Base-by-base conservation (phyloP, 1,284 basidiomycete species). In the Vanrija pseudolonga region DNA sequence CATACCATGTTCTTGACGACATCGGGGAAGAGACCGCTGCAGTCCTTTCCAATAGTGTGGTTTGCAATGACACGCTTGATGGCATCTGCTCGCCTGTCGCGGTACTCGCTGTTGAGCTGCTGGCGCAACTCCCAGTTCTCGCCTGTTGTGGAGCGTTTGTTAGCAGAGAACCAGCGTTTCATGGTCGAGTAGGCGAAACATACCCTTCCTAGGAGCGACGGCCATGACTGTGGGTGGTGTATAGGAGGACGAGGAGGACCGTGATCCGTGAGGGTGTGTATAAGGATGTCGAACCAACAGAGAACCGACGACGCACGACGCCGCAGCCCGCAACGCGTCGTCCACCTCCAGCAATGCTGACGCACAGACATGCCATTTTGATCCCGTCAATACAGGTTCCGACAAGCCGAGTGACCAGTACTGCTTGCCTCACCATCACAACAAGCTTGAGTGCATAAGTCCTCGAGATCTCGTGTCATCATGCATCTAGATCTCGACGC, bases 11-110 rank as follows among this genome's bases (percentile, higher is more conserved):
- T 98, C 83, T 98, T 98, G 72, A 99, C 86, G 22, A 98, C 95
- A 77, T 97, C 92, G 6, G 93, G 92, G 72, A 98, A 98, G 60
- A 98, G 85, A 32, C 92, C 95, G 72, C 88, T 89, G 75, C 95
- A 90, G 78, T 97, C 92, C 84, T 96, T 96, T 53, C 91, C 90
- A 58, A 96, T 90, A 2, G 91, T 95, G 88, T 95, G 94, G 65
- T 90, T 92, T 47, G 92, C 92, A 71, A 95, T 95, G 59, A 91
- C 89, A 47, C 89, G 83, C 79, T 98, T 98, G 80, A 98, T 97
- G 4, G 95, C 96, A 86, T 98, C 95, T 76, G 97, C 97, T 56
- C 95, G 82, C 72, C 90, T 89, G 65, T 97, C 93, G 57, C 87
- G 83, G 78, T 96, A 97, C 73, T 97, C 90, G 69, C 89, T 92